Percentiles rank a stretch among this genome's conserved stretches.
Conservation (phyloP, 305 asterid species). For the Euphrasia arctica region DNA sequence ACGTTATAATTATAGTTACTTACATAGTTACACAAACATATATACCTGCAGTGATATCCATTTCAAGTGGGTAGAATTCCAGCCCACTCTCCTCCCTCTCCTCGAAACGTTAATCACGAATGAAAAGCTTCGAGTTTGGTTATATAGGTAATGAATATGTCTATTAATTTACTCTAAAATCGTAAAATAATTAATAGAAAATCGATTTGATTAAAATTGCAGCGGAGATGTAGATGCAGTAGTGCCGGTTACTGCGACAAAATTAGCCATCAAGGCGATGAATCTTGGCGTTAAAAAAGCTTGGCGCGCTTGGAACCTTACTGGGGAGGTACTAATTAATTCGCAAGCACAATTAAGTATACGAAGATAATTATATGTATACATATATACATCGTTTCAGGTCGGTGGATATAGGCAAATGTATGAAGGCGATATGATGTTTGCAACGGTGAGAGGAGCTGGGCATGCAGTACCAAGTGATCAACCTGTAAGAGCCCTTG, state of each 20-base stretch:
- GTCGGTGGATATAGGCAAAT: neutral
- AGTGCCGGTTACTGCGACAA: neutral
- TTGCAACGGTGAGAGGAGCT: neutral
- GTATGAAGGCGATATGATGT: neutral
- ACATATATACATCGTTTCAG: neutral
- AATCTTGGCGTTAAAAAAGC: neutral
- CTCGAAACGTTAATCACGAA: slow-evolving; percentile 43
- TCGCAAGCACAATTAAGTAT: too few relatives aligned
- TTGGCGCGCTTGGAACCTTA: neutral
- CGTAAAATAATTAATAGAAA: too few relatives aligned
- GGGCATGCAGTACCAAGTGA: neutral
- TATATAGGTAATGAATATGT: slow-evolving; percentile 49
- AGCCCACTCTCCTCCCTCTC: slow-evolving; percentile 53
- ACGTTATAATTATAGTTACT: neutral
- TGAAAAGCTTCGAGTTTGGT: slow-evolving; percentile 65
- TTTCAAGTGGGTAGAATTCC: slow-evolving; percentile 51
- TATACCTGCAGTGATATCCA: slow-evolving; percentile 34
- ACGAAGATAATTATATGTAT: too few relatives aligned
- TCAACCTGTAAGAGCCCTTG: neutral
- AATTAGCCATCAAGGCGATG: neutral
- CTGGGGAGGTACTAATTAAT: too few relatives aligned
- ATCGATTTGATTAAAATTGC: neutral
- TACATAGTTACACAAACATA: neutral
- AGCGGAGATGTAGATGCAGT: neutral
- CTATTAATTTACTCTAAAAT: too few relatives aligned